Conservation (phyloP, 2,329 filamentous ascomycete genomes). For the Microdochium paspali region DNA sequence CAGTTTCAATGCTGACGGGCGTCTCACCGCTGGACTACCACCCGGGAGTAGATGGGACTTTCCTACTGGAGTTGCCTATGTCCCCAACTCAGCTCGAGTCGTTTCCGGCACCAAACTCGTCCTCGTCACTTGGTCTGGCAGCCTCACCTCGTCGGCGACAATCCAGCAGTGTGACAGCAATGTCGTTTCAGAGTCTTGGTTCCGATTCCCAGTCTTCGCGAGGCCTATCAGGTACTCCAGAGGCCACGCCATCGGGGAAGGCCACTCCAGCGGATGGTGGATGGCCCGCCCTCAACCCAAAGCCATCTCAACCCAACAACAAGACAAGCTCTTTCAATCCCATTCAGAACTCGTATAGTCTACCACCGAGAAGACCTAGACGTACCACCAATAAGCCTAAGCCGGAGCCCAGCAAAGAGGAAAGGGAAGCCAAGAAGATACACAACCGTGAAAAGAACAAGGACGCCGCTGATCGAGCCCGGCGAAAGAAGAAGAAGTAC, state of each 20-base stretch:
- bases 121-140: not conserved
- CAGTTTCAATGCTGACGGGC: no score
- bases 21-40: no score
- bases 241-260: not conserved
- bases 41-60: no score
- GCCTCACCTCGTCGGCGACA: not conserved
- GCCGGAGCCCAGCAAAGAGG: slow-evolving; percentile 16
- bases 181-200: not conserved
- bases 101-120: not conserved
- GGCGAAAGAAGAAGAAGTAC: slow-evolving; percentile 55
- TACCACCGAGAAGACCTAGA: slow-evolving; percentile 1
- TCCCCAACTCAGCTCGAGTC: no score
- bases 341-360: slow-evolving; percentile 3
- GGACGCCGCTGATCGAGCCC: slow-evolving; percentile 64
- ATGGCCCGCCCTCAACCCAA: not conserved
- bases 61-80: no score
- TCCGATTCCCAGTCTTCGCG: not conserved
- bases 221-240: not conserved
- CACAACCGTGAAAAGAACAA: slow-evolving; percentile 62
- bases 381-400: slow-evolving; percentile 17
- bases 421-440: slow-evolving; percentile 31
- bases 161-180: not conserved
- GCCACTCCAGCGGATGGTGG: not conserved
- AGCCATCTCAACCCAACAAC: not conserved
- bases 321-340: not conserved